Evolutionary conservation across 352 stramenopile species (phyloP).

Genomic region (Aphanomyces astaci): DNA sequence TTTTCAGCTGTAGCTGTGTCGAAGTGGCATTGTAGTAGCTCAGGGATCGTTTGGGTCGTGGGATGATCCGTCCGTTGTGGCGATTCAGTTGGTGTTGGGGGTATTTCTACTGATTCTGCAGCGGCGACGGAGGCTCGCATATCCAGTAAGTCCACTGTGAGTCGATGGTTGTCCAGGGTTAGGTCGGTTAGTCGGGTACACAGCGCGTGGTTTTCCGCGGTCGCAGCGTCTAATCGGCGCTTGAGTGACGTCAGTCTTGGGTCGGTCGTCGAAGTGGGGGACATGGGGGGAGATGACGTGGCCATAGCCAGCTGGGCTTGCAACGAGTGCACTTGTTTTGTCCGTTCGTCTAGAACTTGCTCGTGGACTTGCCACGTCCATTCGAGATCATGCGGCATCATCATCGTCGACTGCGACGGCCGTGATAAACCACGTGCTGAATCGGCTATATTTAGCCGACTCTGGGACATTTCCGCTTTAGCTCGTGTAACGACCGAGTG

Average conservation of each 20-base stretch:
- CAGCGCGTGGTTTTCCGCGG: not conserved
- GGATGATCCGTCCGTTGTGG: no score
- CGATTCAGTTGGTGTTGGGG: no score
- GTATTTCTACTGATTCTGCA: no score
- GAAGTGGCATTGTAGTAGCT: not conserved
- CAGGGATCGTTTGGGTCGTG: not conserved
- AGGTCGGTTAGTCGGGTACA: not conserved
- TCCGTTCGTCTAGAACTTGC: not conserved
- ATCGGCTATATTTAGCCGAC: not conserved
- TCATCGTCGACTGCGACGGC: no score
- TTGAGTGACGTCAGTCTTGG: not conserved
- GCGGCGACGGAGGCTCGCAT: no score
- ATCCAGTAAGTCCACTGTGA: no score
- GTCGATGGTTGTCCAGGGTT: not conserved
- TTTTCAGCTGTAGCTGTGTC: not conserved
- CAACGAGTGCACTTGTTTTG: not conserved
- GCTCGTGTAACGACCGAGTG: not conserved
- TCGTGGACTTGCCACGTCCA: not conserved
- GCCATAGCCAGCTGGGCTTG: not conserved
- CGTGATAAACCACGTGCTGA: no score
- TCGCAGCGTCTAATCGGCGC: not conserved
- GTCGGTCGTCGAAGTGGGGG: not conserved
- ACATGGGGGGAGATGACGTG: not conserved
- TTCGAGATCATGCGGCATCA: not conserved
- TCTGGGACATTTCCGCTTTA: not conserved